Evolutionary conservation across 2,329 filamentous ascomycete species (phyloP), one percentile per base, ranked within the genome.

Genomic region (Myotisia sp.): DNA sequence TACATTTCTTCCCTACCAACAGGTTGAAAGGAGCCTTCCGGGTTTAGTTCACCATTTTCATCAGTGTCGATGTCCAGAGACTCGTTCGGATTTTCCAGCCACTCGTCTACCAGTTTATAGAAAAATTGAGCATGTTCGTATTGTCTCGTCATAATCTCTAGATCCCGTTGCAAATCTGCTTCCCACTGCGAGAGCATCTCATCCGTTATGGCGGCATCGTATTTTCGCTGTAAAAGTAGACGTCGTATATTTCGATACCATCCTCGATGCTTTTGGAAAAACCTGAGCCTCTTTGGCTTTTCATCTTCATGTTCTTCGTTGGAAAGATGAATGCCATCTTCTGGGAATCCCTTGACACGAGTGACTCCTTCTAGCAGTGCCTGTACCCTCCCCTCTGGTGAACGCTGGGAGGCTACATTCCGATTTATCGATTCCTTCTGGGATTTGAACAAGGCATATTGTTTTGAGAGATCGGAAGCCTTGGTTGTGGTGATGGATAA

Each of bases 61-160:
- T 48, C 51, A n/a, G 43, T 37, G 7, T 49, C 26, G 2, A 39
- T 27, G 12, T 42, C 24, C 9, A 40, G 21, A 7, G 34, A 31
- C 6, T 44, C 45, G 4, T 54, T 46, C 1, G 58, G 50, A 7
- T 53, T 48, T 1, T 56, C 52, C 32, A 74, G 51, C 63, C 68
- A 72, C 42, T 73, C 68, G 0, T 59, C 67, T 8, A 72, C 64
- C 16, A 76, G 49, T 24, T 63, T 50, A 12, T 67, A 65, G 46
- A 74, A 75, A 20, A 76, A 58, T 5, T 60, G 56, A 0, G 70
- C 70, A 45, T 72, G 69, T 12, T 68, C 59, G 43, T 71, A 65
- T 38, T 67, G 70, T 31, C 63, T 57, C n/a, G 61, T 61, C 42
- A 71, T 59, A n/a, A 63, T 55, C 9, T 58, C 48, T 4, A 76